Conservation (phyloP, 129 eudicot species). For the Flaveria sonorensis region DNA sequence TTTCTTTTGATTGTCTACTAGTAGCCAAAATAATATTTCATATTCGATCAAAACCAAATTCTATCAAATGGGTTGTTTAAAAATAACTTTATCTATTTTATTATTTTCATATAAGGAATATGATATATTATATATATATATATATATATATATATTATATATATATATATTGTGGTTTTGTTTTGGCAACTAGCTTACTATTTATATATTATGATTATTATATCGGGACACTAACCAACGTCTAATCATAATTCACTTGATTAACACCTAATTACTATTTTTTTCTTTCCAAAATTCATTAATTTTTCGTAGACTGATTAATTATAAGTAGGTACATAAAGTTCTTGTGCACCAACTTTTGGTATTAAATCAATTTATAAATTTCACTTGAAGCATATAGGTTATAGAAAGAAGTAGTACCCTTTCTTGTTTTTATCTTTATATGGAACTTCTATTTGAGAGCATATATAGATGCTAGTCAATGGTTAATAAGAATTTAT, state of each 20-base stretch:
- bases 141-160: background rate
- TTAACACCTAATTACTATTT: background rate
- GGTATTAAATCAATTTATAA: too few species aligned
- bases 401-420: too few species aligned
- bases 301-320: too few species aligned
- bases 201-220: background rate
- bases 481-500: too few species aligned
- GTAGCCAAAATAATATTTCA: constrained; percentile 40
- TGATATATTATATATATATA: too few species aligned
- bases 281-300: too few species aligned
- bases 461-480: too few species aligned
- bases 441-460: too few species aligned
- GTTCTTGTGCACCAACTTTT: too few species aligned
- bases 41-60: background rate
- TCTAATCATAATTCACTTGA: constrained; percentile 1
- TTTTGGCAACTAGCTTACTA: background rate
- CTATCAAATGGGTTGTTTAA: background rate
- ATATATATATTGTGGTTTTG: constrained; percentile 3
- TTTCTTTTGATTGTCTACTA: constrained; percentile 45
- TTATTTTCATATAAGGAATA: background rate
- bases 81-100: background rate
- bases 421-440: too few species aligned
- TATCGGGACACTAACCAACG: background rate
- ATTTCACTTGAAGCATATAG: too few species aligned
- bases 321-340: too few species aligned